Evolutionary conservation across 1,284 basidiomycete species (phyloP), one percentile per base, ranked within the genome.

Genomic region (Cutaneotrichosporon daszewskae): DNA sequence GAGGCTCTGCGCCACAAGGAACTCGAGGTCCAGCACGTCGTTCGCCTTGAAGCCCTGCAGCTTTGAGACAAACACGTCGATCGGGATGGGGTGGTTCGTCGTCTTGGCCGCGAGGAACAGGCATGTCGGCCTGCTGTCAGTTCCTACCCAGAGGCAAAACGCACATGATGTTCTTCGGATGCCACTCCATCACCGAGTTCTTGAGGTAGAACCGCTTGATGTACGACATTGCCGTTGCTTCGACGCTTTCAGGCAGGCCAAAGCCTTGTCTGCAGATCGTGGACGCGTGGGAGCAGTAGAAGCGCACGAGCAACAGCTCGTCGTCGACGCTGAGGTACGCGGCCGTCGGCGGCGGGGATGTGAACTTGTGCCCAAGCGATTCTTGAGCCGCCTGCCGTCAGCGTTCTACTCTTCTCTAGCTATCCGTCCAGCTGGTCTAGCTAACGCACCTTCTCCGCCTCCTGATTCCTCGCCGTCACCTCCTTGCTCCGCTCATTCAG

Each of bases 171-270:
- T 87, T 87, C 72, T 95, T 95, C 0, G 94, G 95, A 72, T 98
- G 95, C 82, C 89, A 96, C 65, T 98, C 92, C 91, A 98, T 96
- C 41, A 91, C 89, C 2, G 91, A 96, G 63, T 98, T 98, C 71
- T 87, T 85, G 42, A 98, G 77, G 66, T 98, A 99, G 73, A 99
- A 98, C 5, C 95, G 79, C 67, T 98, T 98, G 54, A 99, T 75
- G 67, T 92, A 97, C 34, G 79, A 83, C 45, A 88, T 81, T 0
- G 91, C 89, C 1, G 92, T 96, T 0, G 90, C 85, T 66, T 94
- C 89, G 3, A 97, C 89, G 58, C 86, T 83, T 58, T 95, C 88
- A 0, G 89, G 85, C 56, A 95, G 85, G 16, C 82, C 80, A 62
- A 96, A 91, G 46, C 83, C 82, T 2, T 64, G 43, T 32, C 80